Conservation (phyloP, 305 asterid species). For the Striga hermonthica region DNA sequence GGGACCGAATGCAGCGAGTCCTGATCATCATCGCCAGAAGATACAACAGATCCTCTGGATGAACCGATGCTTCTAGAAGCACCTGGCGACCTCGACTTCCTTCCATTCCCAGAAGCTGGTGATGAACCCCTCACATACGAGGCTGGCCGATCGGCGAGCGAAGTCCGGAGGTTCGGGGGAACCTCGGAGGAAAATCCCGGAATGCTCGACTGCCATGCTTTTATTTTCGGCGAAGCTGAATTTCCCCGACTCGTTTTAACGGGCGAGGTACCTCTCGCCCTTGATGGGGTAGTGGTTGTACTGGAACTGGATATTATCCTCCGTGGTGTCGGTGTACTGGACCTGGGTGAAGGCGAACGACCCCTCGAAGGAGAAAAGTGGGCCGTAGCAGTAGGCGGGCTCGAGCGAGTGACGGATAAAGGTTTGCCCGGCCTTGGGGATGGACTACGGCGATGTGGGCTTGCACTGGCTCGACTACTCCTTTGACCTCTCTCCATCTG, state of each 20-base stretch:
- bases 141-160: conserved; percentile 91
- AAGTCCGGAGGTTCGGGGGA: conserved; percentile 97
- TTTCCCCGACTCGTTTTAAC: conserved; percentile 65
- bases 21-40: conserved; percentile 87
- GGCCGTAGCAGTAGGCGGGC: conserved; percentile 67
- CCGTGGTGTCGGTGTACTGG: conserved; percentile 66
- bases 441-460: conserved; percentile 87
- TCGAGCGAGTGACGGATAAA: conserved; percentile 58
- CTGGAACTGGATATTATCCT: conserved; percentile 85
- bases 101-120: conserved; percentile 90
- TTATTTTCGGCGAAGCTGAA: conserved; percentile 70
- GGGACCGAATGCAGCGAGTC: conserved; percentile 71
- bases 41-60: conserved; percentile 81
- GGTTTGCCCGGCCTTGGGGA: conserved; percentile 82
- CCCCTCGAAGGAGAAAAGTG: conserved; percentile 63
- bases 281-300: conserved; percentile 47
- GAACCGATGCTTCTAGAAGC: conserved; percentile 77
- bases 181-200: conserved; percentile 84
- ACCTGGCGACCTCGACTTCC: conserved; percentile 93
- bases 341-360: conserved; percentile 72
- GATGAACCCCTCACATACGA: conserved; percentile 96
- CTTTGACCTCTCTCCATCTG: conserved; percentile 78
- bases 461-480: conserved; percentile 80
- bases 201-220: conserved; percentile 65
- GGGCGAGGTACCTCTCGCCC: conserved; percentile 79